Evolutionary conservation across 2,329 filamentous ascomycete species (phyloP).

Genomic region (Xylariaceae sp.): DNA sequence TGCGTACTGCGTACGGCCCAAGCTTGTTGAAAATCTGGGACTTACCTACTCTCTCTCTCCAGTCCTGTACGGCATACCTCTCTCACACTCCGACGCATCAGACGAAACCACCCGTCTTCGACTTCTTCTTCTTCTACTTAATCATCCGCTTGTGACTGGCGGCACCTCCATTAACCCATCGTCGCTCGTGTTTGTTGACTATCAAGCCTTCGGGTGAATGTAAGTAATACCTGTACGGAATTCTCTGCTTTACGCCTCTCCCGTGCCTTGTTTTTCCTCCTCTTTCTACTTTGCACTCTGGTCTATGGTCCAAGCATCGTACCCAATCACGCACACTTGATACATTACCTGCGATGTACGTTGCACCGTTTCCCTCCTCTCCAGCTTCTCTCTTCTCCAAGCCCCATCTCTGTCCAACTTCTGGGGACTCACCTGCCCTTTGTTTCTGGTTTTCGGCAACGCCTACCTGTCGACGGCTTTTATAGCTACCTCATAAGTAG

Average conservation of each 20-base stretch:
- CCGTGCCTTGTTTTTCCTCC: neutral
- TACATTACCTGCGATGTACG: neutral
- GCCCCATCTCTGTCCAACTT: neutral
- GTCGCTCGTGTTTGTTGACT: neutral
- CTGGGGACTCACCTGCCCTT: neutral
- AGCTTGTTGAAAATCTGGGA: neutral
- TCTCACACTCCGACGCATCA: neutral
- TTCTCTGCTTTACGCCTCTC: neutral
- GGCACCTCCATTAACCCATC: neutral
- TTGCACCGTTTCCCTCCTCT: neutral
- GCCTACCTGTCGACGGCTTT: neutral
- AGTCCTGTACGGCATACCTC: neutral
- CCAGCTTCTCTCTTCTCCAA: neutral
- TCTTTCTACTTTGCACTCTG: neutral
- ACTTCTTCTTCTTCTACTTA: neutral
- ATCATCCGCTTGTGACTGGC: neutral
- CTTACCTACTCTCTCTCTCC: neutral
- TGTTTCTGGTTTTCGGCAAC: neutral
- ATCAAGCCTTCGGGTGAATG: neutral
- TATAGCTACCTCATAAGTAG: neutral
- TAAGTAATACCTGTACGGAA: neutral
- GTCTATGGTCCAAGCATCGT: neutral
- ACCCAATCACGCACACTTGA: conserved; percentile 1
- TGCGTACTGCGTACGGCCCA: neutral
- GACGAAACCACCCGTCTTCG: neutral